Base-by-base conservation (phyloP, 1,139 yeast species). In the Kodamaea sp. region DNA sequence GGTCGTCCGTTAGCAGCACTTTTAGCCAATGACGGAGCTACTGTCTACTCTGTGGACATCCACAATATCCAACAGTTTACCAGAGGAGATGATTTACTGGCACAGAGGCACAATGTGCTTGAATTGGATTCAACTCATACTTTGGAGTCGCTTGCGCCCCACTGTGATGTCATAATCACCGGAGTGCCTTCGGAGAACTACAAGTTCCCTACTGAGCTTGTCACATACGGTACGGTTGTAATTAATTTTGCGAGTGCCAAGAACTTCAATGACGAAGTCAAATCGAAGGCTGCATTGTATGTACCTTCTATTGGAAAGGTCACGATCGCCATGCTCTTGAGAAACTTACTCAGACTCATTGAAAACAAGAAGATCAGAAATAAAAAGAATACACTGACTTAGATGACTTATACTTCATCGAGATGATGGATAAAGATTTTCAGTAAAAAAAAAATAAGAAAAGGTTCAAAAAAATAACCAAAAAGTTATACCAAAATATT, bases 271-370 rank as follows among this genome's bases (percentile, higher is more conserved):
- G 89, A 83, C 32, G 76, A 70, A 31, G 85, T 92, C 41, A 92
- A 90, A 64, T 75, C 75, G 37, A 83, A 78, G 49, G 97, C 98
- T 5, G 84, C 95, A 1, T 67, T 92, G 31, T 92, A 90, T 53
- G 97, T 92, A 20, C 98, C 98, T 15, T 83, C 89, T 48, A 88
- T 90, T 24, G 98, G 98, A 11, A 92, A 92, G 61, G 97, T 92
- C 16, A 92, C 98, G 23, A 90, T 92, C 43, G 77, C 96, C 35
- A 92, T 92, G 97, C 68, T 92, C 32, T 68, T 92, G 57, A 78
- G 98, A 58, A 92, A 92, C 57, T 70, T 92, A 60, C 63, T 92
- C 37, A 76, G 98, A 46, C 69, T 92, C 44, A 78, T 85, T 47
- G 81, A 83, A 31, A 89, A 88, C 61, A 75, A 73, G 46, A 38